Conservation (phyloP, 345 rosid genomes). For the Lepidium sativum region DNA sequence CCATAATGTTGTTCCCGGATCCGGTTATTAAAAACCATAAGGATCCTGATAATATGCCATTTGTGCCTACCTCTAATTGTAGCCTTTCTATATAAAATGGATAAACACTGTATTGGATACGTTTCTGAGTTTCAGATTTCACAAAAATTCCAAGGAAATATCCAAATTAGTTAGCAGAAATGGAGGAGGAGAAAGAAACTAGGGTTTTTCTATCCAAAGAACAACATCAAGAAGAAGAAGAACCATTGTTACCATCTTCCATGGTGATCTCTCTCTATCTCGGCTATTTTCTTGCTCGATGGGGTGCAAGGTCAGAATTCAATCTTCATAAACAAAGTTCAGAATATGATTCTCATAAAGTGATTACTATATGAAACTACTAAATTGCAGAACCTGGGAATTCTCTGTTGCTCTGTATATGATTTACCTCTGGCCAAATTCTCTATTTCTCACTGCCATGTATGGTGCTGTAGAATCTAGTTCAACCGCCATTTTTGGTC, state of each 20-base stretch:
- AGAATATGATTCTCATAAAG: not conserved
- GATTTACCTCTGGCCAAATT: constrained; percentile 83
- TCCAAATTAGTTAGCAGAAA: not conserved
- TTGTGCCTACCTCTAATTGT: no score
- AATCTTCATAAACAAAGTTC: not conserved
- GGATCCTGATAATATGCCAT: no score
- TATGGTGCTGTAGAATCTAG: constrained; percentile 75
- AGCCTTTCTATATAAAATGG: no score
- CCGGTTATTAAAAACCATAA: no score
- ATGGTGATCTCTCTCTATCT: constrained; percentile 42
- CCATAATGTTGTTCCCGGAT: no score
- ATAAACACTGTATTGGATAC: no score
- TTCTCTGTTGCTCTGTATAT: constrained; percentile 84
- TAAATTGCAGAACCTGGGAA: constrained; percentile 83
- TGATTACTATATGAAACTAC: not conserved
- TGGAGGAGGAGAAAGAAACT: constrained; percentile 18
- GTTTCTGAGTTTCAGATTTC: constrained; percentile 6
- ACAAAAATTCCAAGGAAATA: not conserved
- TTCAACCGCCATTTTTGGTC: constrained; percentile 61
- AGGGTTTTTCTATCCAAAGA: not conserved
- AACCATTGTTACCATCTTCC: constrained; percentile 5
- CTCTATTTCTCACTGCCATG: constrained; percentile 68
- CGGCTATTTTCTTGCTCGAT: constrained; percentile 76
- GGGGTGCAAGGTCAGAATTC: constrained; percentile 69
- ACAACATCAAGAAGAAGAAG: not conserved